Percentiles rank a stretch among this genome's conserved stretches.
These are phyloP conservation scores for Meyerozyma carpophila DNA, from an alignment of 1,139 yeast species.

Conservation along the genomic window DNA sequence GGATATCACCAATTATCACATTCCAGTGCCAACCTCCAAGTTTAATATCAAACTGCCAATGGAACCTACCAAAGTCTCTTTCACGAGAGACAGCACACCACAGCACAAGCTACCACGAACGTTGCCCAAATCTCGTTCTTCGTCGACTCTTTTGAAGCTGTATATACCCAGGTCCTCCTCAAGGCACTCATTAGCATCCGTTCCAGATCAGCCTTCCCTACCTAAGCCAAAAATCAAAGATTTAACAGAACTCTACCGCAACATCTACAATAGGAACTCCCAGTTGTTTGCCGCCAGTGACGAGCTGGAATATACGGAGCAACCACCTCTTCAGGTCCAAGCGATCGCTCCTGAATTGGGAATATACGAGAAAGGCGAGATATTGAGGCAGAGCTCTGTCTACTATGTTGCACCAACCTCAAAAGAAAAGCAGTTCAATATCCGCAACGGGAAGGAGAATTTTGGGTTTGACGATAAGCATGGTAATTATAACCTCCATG, in stretches of 20 bases:
- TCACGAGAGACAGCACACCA: neutral
- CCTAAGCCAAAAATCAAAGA: neutral
- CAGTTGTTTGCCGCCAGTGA: neutral
- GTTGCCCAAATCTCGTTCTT: neutral
- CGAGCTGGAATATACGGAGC: neutral
- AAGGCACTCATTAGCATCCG: neutral
- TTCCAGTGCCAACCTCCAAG: neutral
- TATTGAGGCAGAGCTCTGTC: conserved; percentile 31
- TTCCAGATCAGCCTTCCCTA: neutral
- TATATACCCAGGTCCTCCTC: neutral
- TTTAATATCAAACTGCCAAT: neutral
- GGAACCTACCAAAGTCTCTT: neutral
- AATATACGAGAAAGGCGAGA: conserved; percentile 52
- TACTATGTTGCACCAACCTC: conserved; percentile 28
- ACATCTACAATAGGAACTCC: neutral
- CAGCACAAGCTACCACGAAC: neutral
- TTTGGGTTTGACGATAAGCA: conserved; percentile 71
- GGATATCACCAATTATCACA: conserved; percentile 14
- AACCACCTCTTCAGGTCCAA: neutral
- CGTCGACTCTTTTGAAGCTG: neutral
- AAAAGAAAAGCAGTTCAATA: conserved; percentile 29
- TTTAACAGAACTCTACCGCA: neutral
- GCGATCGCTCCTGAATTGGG: conserved; percentile 17
- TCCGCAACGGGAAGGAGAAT: conserved; percentile 41
- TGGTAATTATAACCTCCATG: conserved; percentile 55